Evolutionary conservation across 805 yeast species (phyloP), one percentile per base, ranked within the genome.

Genomic region (Komagataella pseudopastoris): DNA sequence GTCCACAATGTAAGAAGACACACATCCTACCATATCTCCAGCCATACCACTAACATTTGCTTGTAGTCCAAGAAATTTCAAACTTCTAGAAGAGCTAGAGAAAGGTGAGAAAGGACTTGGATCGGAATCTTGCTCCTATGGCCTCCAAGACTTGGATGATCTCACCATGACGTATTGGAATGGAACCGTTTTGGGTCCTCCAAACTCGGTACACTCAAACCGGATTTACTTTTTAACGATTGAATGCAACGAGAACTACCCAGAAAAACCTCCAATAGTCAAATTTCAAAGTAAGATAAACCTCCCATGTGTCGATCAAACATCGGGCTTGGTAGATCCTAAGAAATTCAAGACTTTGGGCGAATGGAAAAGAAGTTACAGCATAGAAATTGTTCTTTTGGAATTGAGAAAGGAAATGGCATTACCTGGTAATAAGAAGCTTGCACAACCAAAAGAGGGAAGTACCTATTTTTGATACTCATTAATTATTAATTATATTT

Each of bases 101-200:
- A 91, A 91, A 61, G 99, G 99, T 49, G 99, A 93, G 64, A 93
- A 93, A 66, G 99, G 99, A 18, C 73, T 87, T 49, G 97, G 98
- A 18, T 93, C 97, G 23, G 98, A 93, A 66, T 86, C 96, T 14
- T 90, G 96, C 65, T 91, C 98, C 20, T 88, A 93, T 61, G 99
- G 99, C 0, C 75, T 93, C 48, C 81, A 88, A 22, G 91, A 88
- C 60, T 81, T 85, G 55, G 96, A 87, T 60, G 99, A 93, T 64
- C 87, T 90, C 58, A 72, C 89, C 50, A 88, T 93, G 95, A 85
- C 96, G 8, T 69, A 84, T 60, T 93, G 99, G 99, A 93, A 90
- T 68, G 99, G 97, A 10, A 93, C 99, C 39, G 91, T 93, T 50
- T 72, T 93, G 56, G 99, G 99, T 0, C 99, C 99, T 3, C 99